These are phyloP conservation scores for Mucor piriformis DNA, from an alignment of 371 early-diverging fungal species.

Conservation along the genomic window DNA sequence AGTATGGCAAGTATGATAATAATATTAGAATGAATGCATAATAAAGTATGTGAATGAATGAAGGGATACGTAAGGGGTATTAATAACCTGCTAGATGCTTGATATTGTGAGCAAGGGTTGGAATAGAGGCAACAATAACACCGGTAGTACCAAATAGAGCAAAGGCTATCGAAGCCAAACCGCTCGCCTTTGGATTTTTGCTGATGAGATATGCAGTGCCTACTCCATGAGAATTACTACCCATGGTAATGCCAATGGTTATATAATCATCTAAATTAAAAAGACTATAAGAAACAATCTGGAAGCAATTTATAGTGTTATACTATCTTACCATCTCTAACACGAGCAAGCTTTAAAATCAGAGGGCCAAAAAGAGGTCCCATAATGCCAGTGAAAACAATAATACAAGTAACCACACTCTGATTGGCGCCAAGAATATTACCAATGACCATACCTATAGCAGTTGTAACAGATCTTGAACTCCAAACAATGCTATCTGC, in stretches of 20 bases:
- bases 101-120: constrained; percentile 20
- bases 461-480: constrained; percentile 35
- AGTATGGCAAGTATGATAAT: background rate
- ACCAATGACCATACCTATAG: constrained; percentile 41
- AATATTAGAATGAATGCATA: background rate
- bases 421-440: constrained; percentile 29
- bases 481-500: constrained; percentile 28
- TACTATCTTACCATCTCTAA: constrained; percentile 24
- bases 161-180: constrained; percentile 39
- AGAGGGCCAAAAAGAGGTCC: constrained; percentile 30
- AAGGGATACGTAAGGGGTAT: background rate
- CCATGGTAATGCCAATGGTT: constrained; percentile 41
- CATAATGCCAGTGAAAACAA: constrained; percentile 33
- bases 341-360: constrained; percentile 27
- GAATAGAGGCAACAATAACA: constrained; percentile 36
- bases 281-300: background rate
- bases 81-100: constrained; percentile 18
- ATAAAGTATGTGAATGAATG: background rate
- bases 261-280: constrained; percentile 33
- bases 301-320: background rate
- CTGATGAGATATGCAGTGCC: constrained; percentile 36
- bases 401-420: constrained; percentile 33
- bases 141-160: constrained; percentile 33
- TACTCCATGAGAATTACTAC: constrained; percentile 35
- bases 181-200: constrained; percentile 29